A percentile compares a stretch with the other conserved stretches of the same genome.
Conservation (phyloP, 2,329 filamentous ascomycete genomes). For the Trichophyton schoenleinii region DNA sequence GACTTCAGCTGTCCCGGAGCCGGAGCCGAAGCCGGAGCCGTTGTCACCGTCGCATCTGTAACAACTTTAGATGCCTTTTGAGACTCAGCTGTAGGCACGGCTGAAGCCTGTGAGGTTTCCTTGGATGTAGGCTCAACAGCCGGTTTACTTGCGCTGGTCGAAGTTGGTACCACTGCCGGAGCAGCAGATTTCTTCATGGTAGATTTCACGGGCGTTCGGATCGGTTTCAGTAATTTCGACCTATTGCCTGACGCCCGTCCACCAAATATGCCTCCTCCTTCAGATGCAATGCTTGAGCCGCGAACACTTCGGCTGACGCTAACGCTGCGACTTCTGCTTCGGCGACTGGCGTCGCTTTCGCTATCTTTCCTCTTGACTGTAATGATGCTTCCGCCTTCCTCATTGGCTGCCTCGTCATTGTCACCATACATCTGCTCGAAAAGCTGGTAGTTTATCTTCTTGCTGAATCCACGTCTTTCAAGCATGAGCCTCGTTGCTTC, state of each 20-base stretch:
- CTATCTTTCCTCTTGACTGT: conserved; percentile 12
- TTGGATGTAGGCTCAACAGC: conserved; percentile 13
- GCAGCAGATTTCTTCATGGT: neutral
- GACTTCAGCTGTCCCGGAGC: too few relatives aligned
- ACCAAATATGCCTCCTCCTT: conserved; percentile 11
- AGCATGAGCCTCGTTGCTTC: conserved; percentile 58
- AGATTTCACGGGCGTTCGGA: neutral
- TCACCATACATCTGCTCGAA: conserved; percentile 32
- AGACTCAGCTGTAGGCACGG: conserved; percentile 10
- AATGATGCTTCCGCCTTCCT: conserved; percentile 9
- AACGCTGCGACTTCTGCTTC: conserved; percentile 22
- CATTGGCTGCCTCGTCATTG: conserved; percentile 18
- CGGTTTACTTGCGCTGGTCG: conserved; percentile 15
- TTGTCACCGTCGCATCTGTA: neutral
- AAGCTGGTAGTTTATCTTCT: conserved; percentile 57
- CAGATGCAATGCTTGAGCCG: conserved; percentile 10
- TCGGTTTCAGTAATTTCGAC: neutral
- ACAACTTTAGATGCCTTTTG: conserved; percentile 4
- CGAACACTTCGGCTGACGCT: conserved; percentile 16
- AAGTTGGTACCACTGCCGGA: neutral
- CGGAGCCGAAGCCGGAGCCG: too few relatives aligned
- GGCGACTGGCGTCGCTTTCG: conserved; percentile 5
- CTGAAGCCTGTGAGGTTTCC: neutral
- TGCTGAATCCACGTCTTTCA: conserved; percentile 56
- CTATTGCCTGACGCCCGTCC: conserved; percentile 6